Conservation (phyloP, 2,329 filamentous ascomycete species). For the Paraphoma chrysanthemicola region DNA sequence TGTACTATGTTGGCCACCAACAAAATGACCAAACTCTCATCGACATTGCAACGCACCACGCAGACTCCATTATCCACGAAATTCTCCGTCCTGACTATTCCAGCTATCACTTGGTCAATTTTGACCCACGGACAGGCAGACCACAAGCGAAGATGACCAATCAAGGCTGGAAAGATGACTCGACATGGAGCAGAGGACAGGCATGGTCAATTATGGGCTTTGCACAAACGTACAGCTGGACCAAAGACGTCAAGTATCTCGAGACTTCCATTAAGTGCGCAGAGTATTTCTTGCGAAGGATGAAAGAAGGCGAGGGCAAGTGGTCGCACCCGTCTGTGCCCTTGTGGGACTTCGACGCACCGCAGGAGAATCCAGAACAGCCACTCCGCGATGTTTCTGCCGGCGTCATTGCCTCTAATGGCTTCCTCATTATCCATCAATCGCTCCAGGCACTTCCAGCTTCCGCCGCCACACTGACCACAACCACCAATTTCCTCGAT, state of each 20-base stretch:
- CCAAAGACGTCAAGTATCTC: constrained; percentile 51
- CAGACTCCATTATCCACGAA: constrained; percentile 44
- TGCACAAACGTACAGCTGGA: constrained; percentile 57
- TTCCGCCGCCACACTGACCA: background rate
- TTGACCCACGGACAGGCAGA: constrained; percentile 52
- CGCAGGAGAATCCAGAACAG: constrained; percentile 42
- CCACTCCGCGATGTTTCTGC: constrained; percentile 50
- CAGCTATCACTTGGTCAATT: constrained; percentile 55
- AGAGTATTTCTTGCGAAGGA: constrained; percentile 54
- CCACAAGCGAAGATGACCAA: constrained; percentile 58
- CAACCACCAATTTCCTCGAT: constrained; percentile 13
- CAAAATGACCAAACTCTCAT: constrained; percentile 37
- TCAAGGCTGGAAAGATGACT: constrained; percentile 54
- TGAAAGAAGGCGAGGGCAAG: constrained; percentile 44
- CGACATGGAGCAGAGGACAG: constrained; percentile 58
- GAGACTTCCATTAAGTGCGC: constrained; percentile 54
- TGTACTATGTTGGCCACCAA: constrained; percentile 47
- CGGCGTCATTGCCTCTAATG: constrained; percentile 52
- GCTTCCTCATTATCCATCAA: constrained; percentile 49
- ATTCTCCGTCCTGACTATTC: constrained; percentile 46
- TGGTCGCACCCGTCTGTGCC: constrained; percentile 48
- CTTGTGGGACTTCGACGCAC: constrained; percentile 62
- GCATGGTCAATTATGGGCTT: constrained; percentile 60
- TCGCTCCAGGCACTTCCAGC: constrained; percentile 30
- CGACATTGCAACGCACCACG: constrained; percentile 49